A percentile compares a stretch with the other conserved stretches of the same genome.
Evolutionary conservation across 78 protist genomes (phyloP).

Genomic region (Andalucia godoyi): DNA sequence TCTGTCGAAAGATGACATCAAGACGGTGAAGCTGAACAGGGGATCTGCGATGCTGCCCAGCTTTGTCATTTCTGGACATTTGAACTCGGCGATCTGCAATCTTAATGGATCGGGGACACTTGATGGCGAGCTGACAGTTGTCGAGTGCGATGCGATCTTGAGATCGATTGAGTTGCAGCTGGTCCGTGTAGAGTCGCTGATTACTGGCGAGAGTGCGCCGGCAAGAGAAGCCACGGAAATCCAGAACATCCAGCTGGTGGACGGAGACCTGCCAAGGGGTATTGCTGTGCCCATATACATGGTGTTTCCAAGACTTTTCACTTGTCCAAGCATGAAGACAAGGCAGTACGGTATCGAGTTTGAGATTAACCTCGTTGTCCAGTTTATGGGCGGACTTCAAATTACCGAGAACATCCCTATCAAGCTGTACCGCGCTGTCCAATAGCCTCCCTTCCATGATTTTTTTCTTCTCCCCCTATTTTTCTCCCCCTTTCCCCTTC

Average conservation of each 20-base stretch:
- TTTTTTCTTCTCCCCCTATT: background rate
- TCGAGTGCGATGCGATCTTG: conserved; percentile 29
- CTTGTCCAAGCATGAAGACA: conserved; percentile 54
- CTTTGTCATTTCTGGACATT: conserved; percentile 55
- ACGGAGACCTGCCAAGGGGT: conserved; percentile 64
- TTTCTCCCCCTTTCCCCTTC: background rate
- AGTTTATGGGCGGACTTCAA: conserved; percentile 52
- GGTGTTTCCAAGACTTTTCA: conserved; percentile 86
- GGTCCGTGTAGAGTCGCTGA: conserved; percentile 74
- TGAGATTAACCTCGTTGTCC: conserved; percentile 65
- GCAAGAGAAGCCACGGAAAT: conserved; percentile 44
- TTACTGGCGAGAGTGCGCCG: conserved; percentile 10
- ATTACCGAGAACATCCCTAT: conserved; percentile 83
- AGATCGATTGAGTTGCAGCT: conserved; percentile 78
- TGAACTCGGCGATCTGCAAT: conserved; percentile 33
- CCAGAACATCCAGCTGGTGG: conserved; percentile 78
- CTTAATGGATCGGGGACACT: conserved; percentile 63
- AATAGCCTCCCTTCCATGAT: background rate
- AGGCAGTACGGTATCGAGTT: conserved; percentile 47
- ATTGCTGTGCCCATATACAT: conserved; percentile 67
- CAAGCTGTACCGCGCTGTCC: conserved; percentile 30
- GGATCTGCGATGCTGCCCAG: background rate
- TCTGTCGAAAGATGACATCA: conserved; percentile 12
- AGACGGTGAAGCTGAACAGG: background rate
- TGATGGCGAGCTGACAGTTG: conserved; percentile 48